Evolutionary conservation across 2,329 filamentous ascomycete genomes (phyloP), one percentile per base, ranked within the genome.

Genomic region (Elsinoe australis): DNA sequence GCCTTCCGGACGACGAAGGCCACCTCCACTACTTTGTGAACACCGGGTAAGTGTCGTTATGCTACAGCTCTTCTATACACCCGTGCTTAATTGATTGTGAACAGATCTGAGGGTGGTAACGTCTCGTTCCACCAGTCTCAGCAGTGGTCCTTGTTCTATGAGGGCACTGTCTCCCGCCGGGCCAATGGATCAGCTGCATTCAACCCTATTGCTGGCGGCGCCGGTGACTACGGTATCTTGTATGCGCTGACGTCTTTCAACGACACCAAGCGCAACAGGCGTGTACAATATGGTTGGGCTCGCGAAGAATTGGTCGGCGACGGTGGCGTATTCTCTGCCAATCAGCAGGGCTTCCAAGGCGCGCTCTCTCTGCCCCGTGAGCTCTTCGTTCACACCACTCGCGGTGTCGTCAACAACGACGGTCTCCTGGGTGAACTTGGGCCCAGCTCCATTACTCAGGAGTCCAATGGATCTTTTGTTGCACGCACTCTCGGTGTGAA

Each of bases 201-300:
- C 58, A 65, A 61, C 10, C 69, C 69, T 9, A 57, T 67, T n/a
- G 60, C 68, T 17, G 68, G 68, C 19, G 68, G 69, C 34, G 63
- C 64, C 14, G 67, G 61, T 4, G 69, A 71, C 52, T 71, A 67
- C 54, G 70, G 69, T 44, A 56, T 66, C 4, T 61, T 66, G 4
- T 72, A 72, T 50, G 70, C 69, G 4, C 61, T 71, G 2, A 68
- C 67, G 5, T 69, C 64, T 53, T 71, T 72, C 64, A 65, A 69
- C 52, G 69, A 72, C 53, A 67, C 67, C 21, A 72, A 72, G 64
- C 65, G 70, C 59, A 62, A 71, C 53, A 65, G 70, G 15, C 67
- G 70, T 35, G 64, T 72, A 12, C 68, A 71, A 47, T 71, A 67
- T 61, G 69, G 67, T 4, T 72, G 69, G 70, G 62, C 66, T 2